Evolutionary conservation across 2,329 filamentous ascomycete species (phyloP).

Genomic region (Fusarium vanettenii): DNA sequence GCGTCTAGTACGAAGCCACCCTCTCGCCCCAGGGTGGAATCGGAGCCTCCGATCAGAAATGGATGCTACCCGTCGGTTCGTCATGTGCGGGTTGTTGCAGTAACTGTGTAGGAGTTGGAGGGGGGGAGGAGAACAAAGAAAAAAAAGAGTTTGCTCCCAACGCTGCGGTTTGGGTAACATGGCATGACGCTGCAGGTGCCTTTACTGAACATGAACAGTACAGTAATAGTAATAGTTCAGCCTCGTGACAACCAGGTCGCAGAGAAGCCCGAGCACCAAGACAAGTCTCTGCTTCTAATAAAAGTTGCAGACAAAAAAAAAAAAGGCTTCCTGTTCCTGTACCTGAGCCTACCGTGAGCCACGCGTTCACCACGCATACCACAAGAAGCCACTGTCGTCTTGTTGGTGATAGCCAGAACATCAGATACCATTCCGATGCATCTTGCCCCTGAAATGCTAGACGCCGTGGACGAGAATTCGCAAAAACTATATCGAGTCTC

Average conservation of each 20-base stretch:
- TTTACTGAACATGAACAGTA: not conserved
- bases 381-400: slow-evolving; percentile 20
- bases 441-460: slow-evolving; percentile 29
- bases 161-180: slow-evolving; percentile 33
- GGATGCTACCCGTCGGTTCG: slow-evolving; percentile 16
- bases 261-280: slow-evolving; percentile 11
- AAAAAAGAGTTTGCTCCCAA: slow-evolving; percentile 25
- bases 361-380: slow-evolving; percentile 31
- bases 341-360: slow-evolving; percentile 4
- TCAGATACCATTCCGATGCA: slow-evolving; percentile 30
- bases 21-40: slow-evolving; percentile 20
- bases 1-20: slow-evolving; percentile 23
- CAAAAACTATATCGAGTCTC: slow-evolving; percentile 29
- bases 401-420: slow-evolving; percentile 13
- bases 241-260: slow-evolving; percentile 3
- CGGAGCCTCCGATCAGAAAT: slow-evolving; percentile 25
- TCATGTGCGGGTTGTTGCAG: slow-evolving; percentile 14
- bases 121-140: slow-evolving; percentile 11
- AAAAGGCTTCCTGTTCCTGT: slow-evolving; percentile 1
- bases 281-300: not conserved
- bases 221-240: not conserved
- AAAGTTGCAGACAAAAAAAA: not conserved
- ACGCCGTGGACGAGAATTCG: slow-evolving; percentile 23
- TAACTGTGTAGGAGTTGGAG: slow-evolving; percentile 4
- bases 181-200: slow-evolving; percentile 1